Percentiles rank a stretch among this genome's conserved stretches.
These are phyloP conservation scores for Acanthamoeba polyphaga DNA, from an alignment of 208 protist species.

Conservation along the genomic window DNA sequence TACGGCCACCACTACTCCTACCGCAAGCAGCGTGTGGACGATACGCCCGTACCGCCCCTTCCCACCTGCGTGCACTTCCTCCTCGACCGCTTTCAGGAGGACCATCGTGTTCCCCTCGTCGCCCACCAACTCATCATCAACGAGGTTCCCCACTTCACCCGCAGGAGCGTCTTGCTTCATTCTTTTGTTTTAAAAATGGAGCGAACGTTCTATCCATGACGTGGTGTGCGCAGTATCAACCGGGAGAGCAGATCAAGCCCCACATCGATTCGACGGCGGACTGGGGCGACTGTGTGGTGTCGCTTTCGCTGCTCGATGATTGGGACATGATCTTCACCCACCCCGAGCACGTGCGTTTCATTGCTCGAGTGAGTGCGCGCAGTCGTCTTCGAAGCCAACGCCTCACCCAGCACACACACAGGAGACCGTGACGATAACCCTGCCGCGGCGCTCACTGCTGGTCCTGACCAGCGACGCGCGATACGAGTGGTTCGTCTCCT, in stretches of 20 bases:
- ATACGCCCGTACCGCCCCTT: slow-evolving; percentile 19
- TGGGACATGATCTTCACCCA: slow-evolving; percentile 54
- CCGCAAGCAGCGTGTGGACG: slow-evolving; percentile 22
- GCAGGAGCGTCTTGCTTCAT: too few relatives aligned
- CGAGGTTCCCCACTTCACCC: too few relatives aligned
- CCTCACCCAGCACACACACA: not conserved
- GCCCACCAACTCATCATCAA: slow-evolving; percentile 40
- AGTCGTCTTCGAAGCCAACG: not conserved
- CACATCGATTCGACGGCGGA: not conserved
- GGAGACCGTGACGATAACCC: not conserved
- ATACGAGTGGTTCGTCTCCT: not conserved
- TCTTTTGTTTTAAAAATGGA: too few relatives aligned
- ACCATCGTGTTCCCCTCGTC: not conserved
- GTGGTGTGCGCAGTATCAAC: slow-evolving; percentile 13
- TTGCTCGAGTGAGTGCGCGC: too few relatives aligned
- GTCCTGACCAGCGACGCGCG: not conserved
- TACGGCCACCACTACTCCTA: slow-evolving; percentile 37
- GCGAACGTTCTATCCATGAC: too few relatives aligned
- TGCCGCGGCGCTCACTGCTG: not conserved
- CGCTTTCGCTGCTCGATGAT: not conserved
- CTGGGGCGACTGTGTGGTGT: slow-evolving; percentile 16
- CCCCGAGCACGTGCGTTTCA: not conserved
- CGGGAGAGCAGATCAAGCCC: slow-evolving; percentile 29
- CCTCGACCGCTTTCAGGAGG: not conserved
- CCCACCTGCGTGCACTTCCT: not conserved